Evolutionary conservation across 2,329 filamentous ascomycete species (phyloP), one percentile per base, ranked within the genome.

Genomic region (Paecilomyces variotii): DNA sequence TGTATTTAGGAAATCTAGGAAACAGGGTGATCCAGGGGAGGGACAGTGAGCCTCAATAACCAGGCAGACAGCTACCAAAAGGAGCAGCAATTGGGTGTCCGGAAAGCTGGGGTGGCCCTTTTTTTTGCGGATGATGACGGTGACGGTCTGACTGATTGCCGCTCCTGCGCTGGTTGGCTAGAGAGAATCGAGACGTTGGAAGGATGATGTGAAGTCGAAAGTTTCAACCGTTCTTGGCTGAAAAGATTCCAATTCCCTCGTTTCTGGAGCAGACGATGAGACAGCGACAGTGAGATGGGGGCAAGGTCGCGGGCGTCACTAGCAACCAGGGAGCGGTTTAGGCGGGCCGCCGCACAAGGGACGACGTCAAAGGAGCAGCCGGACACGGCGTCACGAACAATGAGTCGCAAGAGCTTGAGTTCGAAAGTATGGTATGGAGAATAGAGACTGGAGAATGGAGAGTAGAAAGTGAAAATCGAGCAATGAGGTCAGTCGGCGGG

Each of bases 391-490:
- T 45, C 39, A 24, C 39, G 12, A 7, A 45, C n/a, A 7, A n/a
- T 45, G 39, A 45, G 4, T 19, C 19, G 19, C 19, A 19, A 19
- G 19, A 19, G 19, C 19, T 19, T 19, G 19, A 19, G 19, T 19
- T 19, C 19, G 19, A 19, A 19, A 19, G 19, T 19, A 19, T 19
- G 19, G 19, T 19, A 19, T 19, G 19, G 19, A 19, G 19, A 19
- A 19, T 19, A 19, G 19, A 19, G 19, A 4, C 50, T 12, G 12
- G 6, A n/a, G 24, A 11, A 28, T 54, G 30, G 59, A 57, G 54
- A 57, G 51, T 19, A 54, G 53, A 51, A 57, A 51, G 49, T 45
- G 19, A 25, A 19, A 55, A 55, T 52, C 10, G 56, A 39, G 53
- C 55, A 52, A 39, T 45, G 50, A 57, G 24, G 45, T 49, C 27